Evolutionary conservation across 2,329 filamentous ascomycete genomes (phyloP).

Genomic region (Tolypocladium sp.): DNA sequence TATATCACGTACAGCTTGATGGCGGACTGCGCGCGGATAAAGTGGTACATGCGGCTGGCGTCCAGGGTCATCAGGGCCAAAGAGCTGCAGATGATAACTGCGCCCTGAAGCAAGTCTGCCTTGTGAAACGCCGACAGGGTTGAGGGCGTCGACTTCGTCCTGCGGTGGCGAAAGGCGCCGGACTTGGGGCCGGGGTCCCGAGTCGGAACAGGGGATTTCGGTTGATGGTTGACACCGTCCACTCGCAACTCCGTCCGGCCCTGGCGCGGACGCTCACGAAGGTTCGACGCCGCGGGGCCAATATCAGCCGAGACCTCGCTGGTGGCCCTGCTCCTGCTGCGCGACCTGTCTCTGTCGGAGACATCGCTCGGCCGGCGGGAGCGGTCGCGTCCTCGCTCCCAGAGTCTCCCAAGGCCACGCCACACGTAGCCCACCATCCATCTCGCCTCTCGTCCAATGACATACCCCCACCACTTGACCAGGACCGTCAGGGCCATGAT

Average conservation of each 20-base stretch:
- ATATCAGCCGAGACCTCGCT: conserved; percentile 13
- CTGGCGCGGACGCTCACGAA: conserved; percentile 3
- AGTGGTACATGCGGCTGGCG: conserved; percentile 96
- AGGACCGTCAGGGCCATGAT: conserved; percentile 70
- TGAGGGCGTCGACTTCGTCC: conserved; percentile 79
- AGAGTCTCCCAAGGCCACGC: conserved; percentile 69
- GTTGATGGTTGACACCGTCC: conserved; percentile 2
- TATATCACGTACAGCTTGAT: conserved; percentile 99
- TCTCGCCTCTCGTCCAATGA: conserved; percentile 60
- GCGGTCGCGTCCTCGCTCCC: conserved; percentile 48
- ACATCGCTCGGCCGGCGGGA: conserved; percentile 21
- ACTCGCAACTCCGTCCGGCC: neutral
- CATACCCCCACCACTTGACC: conserved; percentile 66
- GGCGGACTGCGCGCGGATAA: conserved; percentile 88
- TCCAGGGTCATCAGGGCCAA: conserved; percentile 82
- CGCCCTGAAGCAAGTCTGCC: conserved; percentile 84
- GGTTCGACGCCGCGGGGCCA: neutral
- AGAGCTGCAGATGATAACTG: conserved; percentile 80
- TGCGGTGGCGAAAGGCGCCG: conserved; percentile 49
- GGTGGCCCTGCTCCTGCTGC: conserved; percentile 26
- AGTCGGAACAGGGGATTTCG: conserved; percentile 8
- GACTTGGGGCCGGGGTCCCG: conserved; percentile 17
- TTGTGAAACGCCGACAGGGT: conserved; percentile 82
- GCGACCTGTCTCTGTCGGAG: conserved; percentile 28
- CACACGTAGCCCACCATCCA: conserved; percentile 73